Base-by-base conservation (phyloP, 2,329 filamentous ascomycete species). In the Calycina marina region DNA sequence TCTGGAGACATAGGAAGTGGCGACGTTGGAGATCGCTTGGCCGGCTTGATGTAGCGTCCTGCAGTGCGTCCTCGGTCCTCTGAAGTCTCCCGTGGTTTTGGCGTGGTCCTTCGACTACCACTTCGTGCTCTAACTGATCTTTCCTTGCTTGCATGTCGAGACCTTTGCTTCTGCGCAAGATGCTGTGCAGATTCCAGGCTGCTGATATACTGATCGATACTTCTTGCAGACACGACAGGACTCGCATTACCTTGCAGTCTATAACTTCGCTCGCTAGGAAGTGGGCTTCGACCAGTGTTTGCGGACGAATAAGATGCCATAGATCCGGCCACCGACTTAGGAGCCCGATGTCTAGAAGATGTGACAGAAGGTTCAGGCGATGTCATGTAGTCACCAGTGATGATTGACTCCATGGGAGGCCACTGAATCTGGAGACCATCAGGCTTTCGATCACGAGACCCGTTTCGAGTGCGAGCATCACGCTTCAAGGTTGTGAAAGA, bases 1-100 rank as follows among this genome's bases (percentile, higher is more conserved):
- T 93, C 83, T 0, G 85, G 85, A 3, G 86, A 93, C 86, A 94
- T 94, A 3, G 86, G 84, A 2, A 93, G 69, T 0, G 88, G 88
- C 0, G 88, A 94, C 2, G 84, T 92, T 1, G 88, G 88, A 1
- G 88, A 94, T 14, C 81, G 69, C 56, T 93, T 93, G 9, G 75
- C 71, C 12, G 79, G 72, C 49, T 74, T 78, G 40, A 78, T 84
- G 41, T 75, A 77, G 14, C 77, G 69, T 27, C 69, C 65, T 9
- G 67, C 60, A 14, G 66, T 67, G 40, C 81, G 69, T 13, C 80
- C 81, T 36, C 81, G 73, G 25, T 79, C 77, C 42, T 77, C 70
- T 0, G 82, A 84, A 8, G 56, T 54, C 12, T 81, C 77, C 14
- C 75, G 65, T 8, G 63, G 59, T 37, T 55, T 56, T n/a, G n/a